Conservation (phyloP, 768 basidiomycete genomes). For the Tylopilus sp. region DNA sequence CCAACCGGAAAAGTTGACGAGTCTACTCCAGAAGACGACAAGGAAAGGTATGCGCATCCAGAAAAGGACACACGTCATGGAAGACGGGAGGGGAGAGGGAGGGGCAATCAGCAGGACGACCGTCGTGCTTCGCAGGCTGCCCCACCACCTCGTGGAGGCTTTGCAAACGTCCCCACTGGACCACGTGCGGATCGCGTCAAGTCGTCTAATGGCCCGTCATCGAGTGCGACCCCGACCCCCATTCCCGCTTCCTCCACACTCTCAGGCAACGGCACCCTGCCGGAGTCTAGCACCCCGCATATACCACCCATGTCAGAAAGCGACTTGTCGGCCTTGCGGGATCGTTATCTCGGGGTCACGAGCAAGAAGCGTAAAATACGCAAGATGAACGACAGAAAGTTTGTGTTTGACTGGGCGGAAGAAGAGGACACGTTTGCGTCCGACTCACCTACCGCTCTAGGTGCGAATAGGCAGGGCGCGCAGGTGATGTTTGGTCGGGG, state of each 20-base stretch:
- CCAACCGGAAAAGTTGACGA: conserved; percentile 5
- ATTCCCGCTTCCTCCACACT: conserved; percentile 50
- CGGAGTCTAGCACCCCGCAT: conserved; percentile 39
- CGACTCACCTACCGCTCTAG: conserved; percentile 70
- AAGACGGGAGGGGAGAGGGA: conserved; percentile 39
- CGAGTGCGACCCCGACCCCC: conserved; percentile 43
- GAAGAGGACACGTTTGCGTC: conserved; percentile 90
- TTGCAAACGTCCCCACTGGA: conserved; percentile 76
- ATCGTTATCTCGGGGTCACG: conserved; percentile 91
- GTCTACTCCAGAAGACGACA: conserved; percentile 42
- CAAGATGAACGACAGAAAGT: conserved; percentile 94
- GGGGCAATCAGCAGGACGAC: conserved; percentile 36
- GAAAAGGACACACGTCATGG: conserved; percentile 47
- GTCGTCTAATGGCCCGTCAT: conserved; percentile 27
- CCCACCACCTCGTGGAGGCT: conserved; percentile 42
- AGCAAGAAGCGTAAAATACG: conserved; percentile 93
- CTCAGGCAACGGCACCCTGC: conserved; percentile 24
- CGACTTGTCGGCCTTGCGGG: conserved; percentile 81
- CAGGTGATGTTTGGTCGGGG: conserved; percentile 89
- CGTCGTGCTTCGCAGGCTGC: conserved; percentile 31
- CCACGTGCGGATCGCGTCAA: conserved; percentile 75
- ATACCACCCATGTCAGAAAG: conserved; percentile 72
- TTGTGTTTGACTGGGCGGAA: conserved; percentile 99
- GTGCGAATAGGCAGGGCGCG: conserved; percentile 72
- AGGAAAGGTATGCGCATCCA: conserved; percentile 44